These are phyloP conservation scores for Pyracantha coccinea DNA, from an alignment of 331 rosid genomes.

Conservation along the genomic window DNA sequence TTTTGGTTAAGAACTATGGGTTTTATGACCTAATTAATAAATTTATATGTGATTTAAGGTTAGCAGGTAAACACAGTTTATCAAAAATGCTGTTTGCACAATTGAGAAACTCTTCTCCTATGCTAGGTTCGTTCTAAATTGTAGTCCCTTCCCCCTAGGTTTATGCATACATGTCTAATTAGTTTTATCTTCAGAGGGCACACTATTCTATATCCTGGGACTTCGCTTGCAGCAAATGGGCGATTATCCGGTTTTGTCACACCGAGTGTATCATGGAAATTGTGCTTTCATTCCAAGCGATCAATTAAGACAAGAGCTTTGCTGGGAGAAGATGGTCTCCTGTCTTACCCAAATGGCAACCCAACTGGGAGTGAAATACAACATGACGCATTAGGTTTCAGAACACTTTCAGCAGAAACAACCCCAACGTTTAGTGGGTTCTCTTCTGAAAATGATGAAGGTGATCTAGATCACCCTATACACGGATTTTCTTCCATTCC, in stretches of 20 bases:
- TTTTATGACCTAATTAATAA: background rate
- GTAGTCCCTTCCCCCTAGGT: background rate
- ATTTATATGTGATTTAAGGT: background rate
- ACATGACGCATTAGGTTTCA: slow-evolving; percentile 9
- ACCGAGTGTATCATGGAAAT: background rate
- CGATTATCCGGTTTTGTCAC: background rate
- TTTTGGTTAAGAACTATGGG: background rate
- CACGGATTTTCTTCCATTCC: slow-evolving; percentile 49
- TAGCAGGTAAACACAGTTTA: background rate
- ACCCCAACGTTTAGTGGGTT: slow-evolving; percentile 5
- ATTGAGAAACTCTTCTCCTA: background rate
- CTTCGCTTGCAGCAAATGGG: slow-evolving; percentile 1
- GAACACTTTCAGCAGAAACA: slow-evolving; percentile 18
- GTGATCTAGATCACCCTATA: slow-evolving; percentile 30
- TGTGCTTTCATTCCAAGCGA: background rate
- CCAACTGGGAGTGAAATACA: slow-evolving; percentile 12
- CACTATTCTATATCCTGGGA: slow-evolving; percentile 2
- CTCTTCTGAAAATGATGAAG: slow-evolving; percentile 14
- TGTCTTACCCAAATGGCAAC: slow-evolving; percentile 11
- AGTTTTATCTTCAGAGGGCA: background rate
- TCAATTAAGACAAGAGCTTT: slow-evolving; percentile 13
- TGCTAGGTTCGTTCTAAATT: background rate
- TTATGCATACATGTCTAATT: background rate
- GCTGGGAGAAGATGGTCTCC: slow-evolving; percentile 20
- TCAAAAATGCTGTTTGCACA: background rate